A percentile compares a stretch with the other conserved stretches of the same genome.
These are phyloP conservation scores for Neurospora sp. DNA, from an alignment of 495 filamentous ascomycete genomes.

Conservation along the genomic window DNA sequence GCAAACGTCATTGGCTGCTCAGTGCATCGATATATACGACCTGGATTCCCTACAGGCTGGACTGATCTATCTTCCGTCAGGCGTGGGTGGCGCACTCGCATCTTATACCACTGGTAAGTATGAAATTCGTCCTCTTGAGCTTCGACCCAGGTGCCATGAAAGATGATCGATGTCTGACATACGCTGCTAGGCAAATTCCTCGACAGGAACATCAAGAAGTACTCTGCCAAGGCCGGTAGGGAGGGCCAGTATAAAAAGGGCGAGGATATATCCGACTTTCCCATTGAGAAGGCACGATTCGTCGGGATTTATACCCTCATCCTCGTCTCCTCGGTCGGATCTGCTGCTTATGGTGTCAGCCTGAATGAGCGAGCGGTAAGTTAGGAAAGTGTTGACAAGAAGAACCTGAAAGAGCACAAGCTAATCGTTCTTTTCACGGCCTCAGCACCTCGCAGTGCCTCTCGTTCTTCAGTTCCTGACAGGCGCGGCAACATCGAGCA, in stretches of 20 bases:
- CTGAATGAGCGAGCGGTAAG: background rate
- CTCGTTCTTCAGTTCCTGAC: constrained; percentile 8
- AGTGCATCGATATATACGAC: background rate
- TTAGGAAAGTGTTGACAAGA: background rate
- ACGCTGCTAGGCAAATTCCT: background rate
- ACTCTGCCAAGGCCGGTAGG: background rate
- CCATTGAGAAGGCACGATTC: background rate
- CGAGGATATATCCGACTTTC: background rate
- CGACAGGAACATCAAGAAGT: background rate
- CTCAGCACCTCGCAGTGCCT: constrained; percentile 5
- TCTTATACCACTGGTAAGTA: background rate
- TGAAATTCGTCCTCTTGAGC: background rate
- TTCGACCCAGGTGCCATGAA: background rate
- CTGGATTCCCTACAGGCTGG: background rate
- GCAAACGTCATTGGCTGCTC: background rate
- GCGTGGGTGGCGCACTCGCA: background rate
- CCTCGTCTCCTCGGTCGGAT: background rate
- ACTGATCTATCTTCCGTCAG: background rate
- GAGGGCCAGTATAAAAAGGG: background rate
- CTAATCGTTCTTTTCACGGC: background rate
- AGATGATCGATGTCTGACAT: background rate
- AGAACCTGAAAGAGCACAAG: background rate
- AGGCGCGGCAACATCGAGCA: background rate
- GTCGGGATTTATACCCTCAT: background rate
- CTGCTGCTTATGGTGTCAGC: constrained; percentile 1